These are phyloP conservation scores for Wallacemonas sp. DNA, from an alignment of 208 protist species.

Conservation along the genomic window DNA sequence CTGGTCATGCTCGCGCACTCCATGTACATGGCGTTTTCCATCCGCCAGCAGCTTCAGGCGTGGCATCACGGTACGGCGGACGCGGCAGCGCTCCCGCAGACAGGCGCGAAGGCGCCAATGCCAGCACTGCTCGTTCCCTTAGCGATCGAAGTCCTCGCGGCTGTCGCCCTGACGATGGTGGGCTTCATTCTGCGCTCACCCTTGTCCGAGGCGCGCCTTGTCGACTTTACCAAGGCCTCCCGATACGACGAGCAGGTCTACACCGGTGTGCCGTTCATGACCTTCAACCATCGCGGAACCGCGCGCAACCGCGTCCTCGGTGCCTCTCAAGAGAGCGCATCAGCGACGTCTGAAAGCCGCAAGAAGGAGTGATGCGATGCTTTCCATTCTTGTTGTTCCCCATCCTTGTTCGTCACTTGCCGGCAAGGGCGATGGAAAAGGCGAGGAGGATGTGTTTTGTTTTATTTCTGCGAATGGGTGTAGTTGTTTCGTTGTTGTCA, in stretches of 20 bases:
- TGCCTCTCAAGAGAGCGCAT: neutral
- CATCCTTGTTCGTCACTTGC: too few relatives aligned
- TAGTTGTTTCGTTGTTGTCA: too few relatives aligned
- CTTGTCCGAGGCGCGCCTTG: constrained; percentile 59
- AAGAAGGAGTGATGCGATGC: constrained; percentile 46
- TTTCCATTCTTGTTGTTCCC: too few relatives aligned
- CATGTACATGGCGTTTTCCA: constrained; percentile 60
- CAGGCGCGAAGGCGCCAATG: constrained; percentile 12
- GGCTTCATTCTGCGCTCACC: constrained; percentile 48
- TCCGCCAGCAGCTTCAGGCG: constrained; percentile 71
- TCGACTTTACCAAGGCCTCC: constrained; percentile 52
- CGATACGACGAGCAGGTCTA: constrained; percentile 70
- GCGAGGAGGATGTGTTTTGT: too few relatives aligned
- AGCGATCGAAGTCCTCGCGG: constrained; percentile 32
- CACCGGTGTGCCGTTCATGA: constrained; percentile 75
- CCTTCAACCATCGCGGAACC: constrained; percentile 88
- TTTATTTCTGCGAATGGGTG: too few relatives aligned
- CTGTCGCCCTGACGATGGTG: constrained; percentile 43
- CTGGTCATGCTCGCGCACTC: constrained; percentile 60
- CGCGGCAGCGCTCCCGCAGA: neutral
- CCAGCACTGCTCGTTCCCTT: constrained; percentile 31
- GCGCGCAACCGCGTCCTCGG: constrained; percentile 14
- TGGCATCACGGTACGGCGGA: constrained; percentile 35
- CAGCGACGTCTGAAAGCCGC: neutral
- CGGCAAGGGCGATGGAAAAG: too few relatives aligned